These are phyloP conservation scores for Aspergillus sp. DNA, from an alignment of 2,329 filamentous ascomycete genomes.

Conservation along the genomic window DNA sequence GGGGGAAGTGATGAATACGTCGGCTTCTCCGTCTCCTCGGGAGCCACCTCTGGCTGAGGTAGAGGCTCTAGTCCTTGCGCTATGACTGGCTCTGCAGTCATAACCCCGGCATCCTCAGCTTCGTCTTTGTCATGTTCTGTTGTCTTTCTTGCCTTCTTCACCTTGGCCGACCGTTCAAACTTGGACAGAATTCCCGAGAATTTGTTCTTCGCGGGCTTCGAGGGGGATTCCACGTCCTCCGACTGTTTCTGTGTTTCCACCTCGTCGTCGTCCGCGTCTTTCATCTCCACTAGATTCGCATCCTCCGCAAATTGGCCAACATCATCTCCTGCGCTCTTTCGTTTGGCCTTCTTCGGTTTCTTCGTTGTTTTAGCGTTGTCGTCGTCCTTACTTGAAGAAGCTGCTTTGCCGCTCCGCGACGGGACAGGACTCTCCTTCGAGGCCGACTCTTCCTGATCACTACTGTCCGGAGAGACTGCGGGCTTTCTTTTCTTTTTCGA, in stretches of 20 bases:
- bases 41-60: constrained; percentile 66
- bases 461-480: constrained; percentile 22
- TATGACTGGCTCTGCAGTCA: constrained; percentile 30
- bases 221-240: constrained; percentile 6
- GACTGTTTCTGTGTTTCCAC: constrained; percentile 5
- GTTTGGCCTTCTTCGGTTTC: constrained; percentile 40
- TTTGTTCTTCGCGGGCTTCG: constrained; percentile 28
- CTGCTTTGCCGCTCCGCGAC: constrained; percentile 25
- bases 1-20: constrained; percentile 75
- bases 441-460: constrained; percentile 33
- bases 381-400: constrained; percentile 24
- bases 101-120: constrained; percentile 1
- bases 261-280: constrained; percentile 2
- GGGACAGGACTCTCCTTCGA: constrained; percentile 30
- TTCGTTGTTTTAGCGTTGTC: constrained; percentile 22
- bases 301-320: constrained; percentile 12
- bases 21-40: constrained; percentile 58
- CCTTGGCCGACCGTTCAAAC: constrained; percentile 36
- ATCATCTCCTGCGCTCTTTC: constrained; percentile 26
- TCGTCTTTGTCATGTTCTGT: constrained; percentile 14
- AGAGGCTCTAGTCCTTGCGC: constrained; percentile 69
- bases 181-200: constrained; percentile 40
- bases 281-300: constrained; percentile 28
- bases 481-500: constrained; percentile 26
- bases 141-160: constrained; percentile 16